phyloP scores from a whole-genome alignment of 2,329 filamentous ascomycete species.

The Microdochium trichocladiopsis region DNA sequence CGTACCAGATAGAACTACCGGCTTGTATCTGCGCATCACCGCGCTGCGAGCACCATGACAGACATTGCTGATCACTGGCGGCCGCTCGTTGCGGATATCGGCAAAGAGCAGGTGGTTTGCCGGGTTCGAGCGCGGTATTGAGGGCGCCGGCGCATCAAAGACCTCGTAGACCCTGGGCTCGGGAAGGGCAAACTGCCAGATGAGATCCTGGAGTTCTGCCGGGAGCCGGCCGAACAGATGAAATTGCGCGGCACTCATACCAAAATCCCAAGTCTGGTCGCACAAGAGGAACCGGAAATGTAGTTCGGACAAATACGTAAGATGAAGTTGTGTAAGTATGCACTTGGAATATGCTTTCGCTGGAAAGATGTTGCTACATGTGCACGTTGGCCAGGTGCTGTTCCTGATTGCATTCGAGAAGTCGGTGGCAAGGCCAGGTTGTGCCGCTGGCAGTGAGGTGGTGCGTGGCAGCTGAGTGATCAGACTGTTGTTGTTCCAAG shows the following conservation, averaged over 20 bases:
- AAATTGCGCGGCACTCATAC: slow-evolving; percentile 8
- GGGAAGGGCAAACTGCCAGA: slow-evolving; percentile 37
- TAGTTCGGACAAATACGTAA: too few relatives aligned
- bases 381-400: too few relatives aligned
- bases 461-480: too few relatives aligned
- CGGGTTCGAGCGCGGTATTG: slow-evolving; percentile 22
- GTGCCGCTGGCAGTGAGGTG: too few relatives aligned
- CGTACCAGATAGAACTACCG: slow-evolving; percentile 33
- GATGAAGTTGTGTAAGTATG: too few relatives aligned
- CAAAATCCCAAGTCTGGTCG: background rate
- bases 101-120: slow-evolving; percentile 38
- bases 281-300: too few relatives aligned
- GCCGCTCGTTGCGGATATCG: slow-evolving; percentile 35
- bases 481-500: too few relatives aligned
- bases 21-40: slow-evolving; percentile 33
- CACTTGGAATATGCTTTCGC: too few relatives aligned
- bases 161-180: slow-evolving; percentile 38
- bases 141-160: slow-evolving; percentile 15
- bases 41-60: slow-evolving; percentile 36
- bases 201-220: slow-evolving; percentile 35
- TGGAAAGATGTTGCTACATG: too few relatives aligned
- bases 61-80: slow-evolving; percentile 33
- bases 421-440: too few relatives aligned
- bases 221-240: slow-evolving; percentile 27
- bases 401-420: too few relatives aligned